These are phyloP conservation scores for Neoboletus brunneissimus DNA, from an alignment of 768 basidiomycete species.

Conservation along the genomic window DNA sequence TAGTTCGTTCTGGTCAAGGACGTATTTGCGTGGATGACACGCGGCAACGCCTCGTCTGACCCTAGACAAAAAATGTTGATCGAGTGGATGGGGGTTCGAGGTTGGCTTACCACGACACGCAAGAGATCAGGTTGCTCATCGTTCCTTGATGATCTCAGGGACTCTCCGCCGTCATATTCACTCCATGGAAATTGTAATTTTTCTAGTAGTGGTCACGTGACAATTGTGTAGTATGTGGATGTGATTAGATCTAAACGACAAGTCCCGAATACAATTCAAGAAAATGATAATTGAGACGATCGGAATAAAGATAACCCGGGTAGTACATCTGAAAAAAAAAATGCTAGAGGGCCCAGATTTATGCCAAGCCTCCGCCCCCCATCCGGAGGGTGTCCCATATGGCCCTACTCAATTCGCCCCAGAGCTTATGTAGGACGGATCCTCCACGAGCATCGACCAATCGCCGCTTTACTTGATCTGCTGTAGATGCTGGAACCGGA, in stretches of 20 bases:
- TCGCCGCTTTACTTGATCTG: slow-evolving; percentile 56
- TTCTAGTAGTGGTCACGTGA: slow-evolving; percentile 18
- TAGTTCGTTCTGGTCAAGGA: slow-evolving; percentile 86
- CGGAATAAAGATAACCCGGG: slow-evolving; percentile 21
- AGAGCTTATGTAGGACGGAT: slow-evolving; percentile 41
- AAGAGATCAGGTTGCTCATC: slow-evolving; percentile 77
- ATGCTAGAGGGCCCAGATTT: background rate
- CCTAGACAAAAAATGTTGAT: slow-evolving; percentile 37
- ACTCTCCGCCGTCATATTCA: background rate
- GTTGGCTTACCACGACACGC: slow-evolving; percentile 51
- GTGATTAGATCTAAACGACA: too few species aligned
- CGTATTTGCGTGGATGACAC: slow-evolving; percentile 79
- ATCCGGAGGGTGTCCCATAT: slow-evolving; percentile 68
- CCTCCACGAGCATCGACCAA: slow-evolving; percentile 42
- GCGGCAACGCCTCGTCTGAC: slow-evolving; percentile 77
- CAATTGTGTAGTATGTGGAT: background rate
- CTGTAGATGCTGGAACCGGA: slow-evolving; percentile 36
- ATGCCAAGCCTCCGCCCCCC: slow-evolving; percentile 75
- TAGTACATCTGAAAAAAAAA: background rate
- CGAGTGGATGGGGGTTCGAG: background rate
- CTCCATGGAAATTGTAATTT: slow-evolving; percentile 10
- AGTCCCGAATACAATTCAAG: background rate
- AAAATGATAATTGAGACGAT: background rate
- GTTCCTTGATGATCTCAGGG: slow-evolving; percentile 1
- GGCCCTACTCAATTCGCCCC: slow-evolving; percentile 50